Percentiles rank a stretch among this genome's conserved stretches.
These are phyloP conservation scores for Colletotrichum lentis DNA, from an alignment of 2,329 filamentous ascomycete species.

Conservation along the genomic window DNA sequence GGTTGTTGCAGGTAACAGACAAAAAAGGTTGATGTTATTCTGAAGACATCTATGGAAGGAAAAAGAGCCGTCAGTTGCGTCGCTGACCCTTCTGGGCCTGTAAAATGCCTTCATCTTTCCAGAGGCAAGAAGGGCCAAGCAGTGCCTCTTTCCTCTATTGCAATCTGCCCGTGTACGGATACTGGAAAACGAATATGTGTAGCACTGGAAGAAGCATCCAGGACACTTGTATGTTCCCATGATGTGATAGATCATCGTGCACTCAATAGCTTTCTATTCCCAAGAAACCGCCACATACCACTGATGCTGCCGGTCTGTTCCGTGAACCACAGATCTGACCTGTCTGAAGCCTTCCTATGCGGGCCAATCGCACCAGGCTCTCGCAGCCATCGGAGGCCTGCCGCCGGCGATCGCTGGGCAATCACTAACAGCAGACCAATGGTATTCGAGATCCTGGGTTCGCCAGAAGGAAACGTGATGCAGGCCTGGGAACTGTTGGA, in stretches of 20 bases:
- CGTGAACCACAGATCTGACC: background rate
- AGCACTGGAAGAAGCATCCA: no score
- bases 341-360: background rate
- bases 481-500: slow-evolving; percentile 14
- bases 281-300: background rate
- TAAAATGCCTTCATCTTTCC: background rate
- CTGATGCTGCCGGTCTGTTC: background rate
- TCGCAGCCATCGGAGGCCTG: slow-evolving; percentile 17
- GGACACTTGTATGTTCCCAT: no score
- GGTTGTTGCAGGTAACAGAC: background rate
- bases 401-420: slow-evolving; percentile 1
- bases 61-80: background rate
- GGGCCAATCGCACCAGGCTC: slow-evolving; percentile 5
- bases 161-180: no score
- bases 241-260: no score
- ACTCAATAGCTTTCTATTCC: background rate
- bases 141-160: background rate
- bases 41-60: background rate
- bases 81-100: background rate
- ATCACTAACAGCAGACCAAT: slow-evolving; percentile 5
- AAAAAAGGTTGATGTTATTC: no score
- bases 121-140: background rate
- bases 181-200: no score
- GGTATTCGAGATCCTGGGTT: background rate
- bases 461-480: background rate